These are phyloP conservation scores for Scedosporium apiospermum DNA, from an alignment of 2,329 filamentous ascomycete genomes.

Conservation along the genomic window DNA sequence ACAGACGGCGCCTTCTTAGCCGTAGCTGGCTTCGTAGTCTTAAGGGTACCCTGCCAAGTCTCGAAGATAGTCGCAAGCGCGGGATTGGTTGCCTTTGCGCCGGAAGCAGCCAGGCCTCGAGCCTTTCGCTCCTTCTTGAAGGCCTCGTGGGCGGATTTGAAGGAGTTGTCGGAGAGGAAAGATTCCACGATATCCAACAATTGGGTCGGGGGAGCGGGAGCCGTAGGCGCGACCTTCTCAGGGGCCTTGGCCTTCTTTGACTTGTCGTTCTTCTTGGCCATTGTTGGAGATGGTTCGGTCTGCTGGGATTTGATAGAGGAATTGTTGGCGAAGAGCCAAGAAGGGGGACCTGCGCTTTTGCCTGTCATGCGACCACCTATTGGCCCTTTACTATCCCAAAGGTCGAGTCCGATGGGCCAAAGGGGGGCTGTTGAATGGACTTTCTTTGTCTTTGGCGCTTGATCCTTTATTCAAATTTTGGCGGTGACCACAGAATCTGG, in stretches of 20 bases:
- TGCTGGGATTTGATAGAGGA: constrained; percentile 13
- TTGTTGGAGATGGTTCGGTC: constrained; percentile 14
- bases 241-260: constrained; percentile 12
- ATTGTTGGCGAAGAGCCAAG: constrained; percentile 36
- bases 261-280: constrained; percentile 21
- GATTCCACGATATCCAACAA: constrained; percentile 57
- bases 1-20: background rate
- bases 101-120: constrained; percentile 35
- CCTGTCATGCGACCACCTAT: background rate
- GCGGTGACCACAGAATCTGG: background rate
- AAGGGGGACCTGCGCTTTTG: constrained; percentile 18
- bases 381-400: background rate
- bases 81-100: constrained; percentile 16
- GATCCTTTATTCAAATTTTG: background rate
- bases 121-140: constrained; percentile 54
- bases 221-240: constrained; percentile 12
- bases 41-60: constrained; percentile 30
- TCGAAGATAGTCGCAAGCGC: constrained; percentile 42
- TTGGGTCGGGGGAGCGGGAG: constrained; percentile 36
- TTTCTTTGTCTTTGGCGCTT: background rate
- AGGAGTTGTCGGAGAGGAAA: constrained; percentile 60
- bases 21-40: constrained; percentile 11
- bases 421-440: background rate
- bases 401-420: background rate
- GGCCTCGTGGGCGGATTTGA: constrained; percentile 48